Evolutionary conservation across 495 filamentous ascomycete species (phyloP), one percentile per base, ranked within the genome.

Genomic region (Xylaria castorea): DNA sequence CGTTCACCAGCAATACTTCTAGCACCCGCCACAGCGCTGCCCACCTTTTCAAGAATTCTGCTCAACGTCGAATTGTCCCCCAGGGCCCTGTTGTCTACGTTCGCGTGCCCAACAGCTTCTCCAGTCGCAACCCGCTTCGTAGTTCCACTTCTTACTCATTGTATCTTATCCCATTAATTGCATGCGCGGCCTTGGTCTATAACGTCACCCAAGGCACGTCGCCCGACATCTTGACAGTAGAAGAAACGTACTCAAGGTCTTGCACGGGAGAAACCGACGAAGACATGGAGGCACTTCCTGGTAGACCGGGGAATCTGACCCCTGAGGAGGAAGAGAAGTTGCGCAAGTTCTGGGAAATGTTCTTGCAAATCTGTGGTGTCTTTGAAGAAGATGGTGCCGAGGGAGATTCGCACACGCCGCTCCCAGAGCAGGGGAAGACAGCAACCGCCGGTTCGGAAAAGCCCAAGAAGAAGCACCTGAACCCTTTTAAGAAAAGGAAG

Each of bases 271-370:
- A 65, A n/a, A 12, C 14, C 50, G 65, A 71, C 71, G 62, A 72
- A 55, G 32, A 55, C 22, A 87, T 86, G 83, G 71, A 83, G 57
- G 83, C 82, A 38, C 83, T 90, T 27, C 91, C 92, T 34, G 96
- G 96, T 65, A 90, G 94, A 71, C 91, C 95, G 50, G 94, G 93
- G 71, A 97, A 91, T 78, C 89, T 99, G 64, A 98, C 96, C 25
- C 80, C 89, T 8, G 95, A 97, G 74, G 91, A 99, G 80, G 93
- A 97, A 75, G 90, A 86, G 74, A 98, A 97, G 81, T 84, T 99
- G 64, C 91, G 91, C 78, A 92, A 95, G 79, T 87, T 98, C 76
- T 99, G 96, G 96, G 80, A 87, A 11, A 84, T 90, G 61, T 86
- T 92, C 32, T 86, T 98, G 71, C 91, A 91, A 61, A 88, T 97